Percentiles rank a stretch among this genome's conserved stretches.
These are phyloP conservation scores for Dictyostelium purpureum DNA, from an alignment of 78 protist species.

Conservation along the genomic window DNA sequence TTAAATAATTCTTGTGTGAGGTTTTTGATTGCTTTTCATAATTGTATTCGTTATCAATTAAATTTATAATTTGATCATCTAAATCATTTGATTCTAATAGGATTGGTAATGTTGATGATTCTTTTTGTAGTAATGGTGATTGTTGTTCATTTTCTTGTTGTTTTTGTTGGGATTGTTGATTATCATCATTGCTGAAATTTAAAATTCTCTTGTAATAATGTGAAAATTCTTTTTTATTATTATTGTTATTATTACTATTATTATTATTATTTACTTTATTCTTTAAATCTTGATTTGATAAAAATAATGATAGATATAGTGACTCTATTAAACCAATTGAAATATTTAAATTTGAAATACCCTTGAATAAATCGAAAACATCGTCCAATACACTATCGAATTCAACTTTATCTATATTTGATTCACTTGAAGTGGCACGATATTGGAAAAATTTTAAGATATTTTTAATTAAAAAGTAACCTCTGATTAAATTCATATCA, in stretches of 20 bases:
- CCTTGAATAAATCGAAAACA: conserved; percentile 36
- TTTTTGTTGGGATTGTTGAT: background rate
- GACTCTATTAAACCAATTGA: conserved; percentile 64
- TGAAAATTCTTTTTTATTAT: background rate
- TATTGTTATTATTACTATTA: background rate
- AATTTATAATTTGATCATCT: background rate
- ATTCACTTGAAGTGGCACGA: background rate
- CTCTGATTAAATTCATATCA: conserved; percentile 52
- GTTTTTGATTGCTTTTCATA: conserved; percentile 2
- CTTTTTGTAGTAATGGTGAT: background rate
- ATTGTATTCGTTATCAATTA: conserved; percentile 9
- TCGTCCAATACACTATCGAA: conserved; percentile 52
- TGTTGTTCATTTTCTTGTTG: background rate
- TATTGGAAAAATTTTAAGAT: conserved; percentile 57
- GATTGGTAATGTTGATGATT: background rate
- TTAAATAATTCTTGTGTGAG: conserved; percentile 9
- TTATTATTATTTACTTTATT: background rate
- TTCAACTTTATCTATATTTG: conserved; percentile 3
- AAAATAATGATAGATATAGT: conserved; percentile 31
- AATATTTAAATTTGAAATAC: conserved; percentile 38
- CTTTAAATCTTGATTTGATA: conserved; percentile 57
- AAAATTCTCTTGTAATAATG: too few species aligned
- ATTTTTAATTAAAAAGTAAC: conserved; percentile 23
- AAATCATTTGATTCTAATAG: background rate
- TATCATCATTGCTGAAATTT: too few species aligned